Percentiles rank a stretch among this genome's conserved stretches.
Conservation (phyloP, 2,329 filamentous ascomycete genomes). For the Septoria linicola region DNA sequence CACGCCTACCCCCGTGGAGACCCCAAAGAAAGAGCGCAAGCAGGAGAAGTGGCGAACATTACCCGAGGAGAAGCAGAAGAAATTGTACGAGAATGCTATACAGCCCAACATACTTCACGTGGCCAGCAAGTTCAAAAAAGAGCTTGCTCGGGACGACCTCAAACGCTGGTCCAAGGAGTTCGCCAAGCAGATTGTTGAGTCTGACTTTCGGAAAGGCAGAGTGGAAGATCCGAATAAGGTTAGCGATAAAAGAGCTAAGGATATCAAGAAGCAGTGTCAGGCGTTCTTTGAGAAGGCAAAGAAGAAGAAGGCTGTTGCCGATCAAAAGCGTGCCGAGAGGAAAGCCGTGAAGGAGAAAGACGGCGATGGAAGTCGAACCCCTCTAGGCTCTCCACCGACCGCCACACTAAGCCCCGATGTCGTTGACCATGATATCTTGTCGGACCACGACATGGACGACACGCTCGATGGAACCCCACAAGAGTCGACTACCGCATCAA, state of each 20-base stretch:
- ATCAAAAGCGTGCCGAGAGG: slow-evolving; percentile 62
- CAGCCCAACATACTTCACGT: slow-evolving; percentile 83
- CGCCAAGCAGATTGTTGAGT: slow-evolving; percentile 80
- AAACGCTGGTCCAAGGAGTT: slow-evolving; percentile 66
- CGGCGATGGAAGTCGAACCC: slow-evolving; percentile 28
- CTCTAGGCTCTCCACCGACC: slow-evolving; percentile 32
- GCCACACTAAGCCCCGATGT: slow-evolving; percentile 23
- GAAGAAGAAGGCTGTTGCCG: slow-evolving; percentile 67
- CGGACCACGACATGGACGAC: slow-evolving; percentile 33
- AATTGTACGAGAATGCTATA: slow-evolving; percentile 88
- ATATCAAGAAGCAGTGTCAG: slow-evolving; percentile 79
- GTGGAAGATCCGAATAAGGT: slow-evolving; percentile 79
- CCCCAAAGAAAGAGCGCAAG: slow-evolving; percentile 54
- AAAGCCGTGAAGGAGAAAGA: slow-evolving; percentile 35
- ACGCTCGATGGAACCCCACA: slow-evolving; percentile 27
- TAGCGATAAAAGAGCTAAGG: slow-evolving; percentile 72
- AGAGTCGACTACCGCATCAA: slow-evolving; percentile 27
- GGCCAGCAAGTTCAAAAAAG: slow-evolving; percentile 81
- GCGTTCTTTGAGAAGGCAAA: slow-evolving; percentile 86
- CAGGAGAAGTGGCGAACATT: slow-evolving; percentile 70
- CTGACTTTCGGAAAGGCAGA: slow-evolving; percentile 87
- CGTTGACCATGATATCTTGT: slow-evolving; percentile 29
- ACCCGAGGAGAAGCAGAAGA: slow-evolving; percentile 84
- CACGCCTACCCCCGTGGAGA: slow-evolving; percentile 65
- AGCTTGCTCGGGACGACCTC: slow-evolving; percentile 76